phyloP scores from a whole-genome alignment of 192 early-diverging fungal species.

The Coemansia sp. region DNA sequence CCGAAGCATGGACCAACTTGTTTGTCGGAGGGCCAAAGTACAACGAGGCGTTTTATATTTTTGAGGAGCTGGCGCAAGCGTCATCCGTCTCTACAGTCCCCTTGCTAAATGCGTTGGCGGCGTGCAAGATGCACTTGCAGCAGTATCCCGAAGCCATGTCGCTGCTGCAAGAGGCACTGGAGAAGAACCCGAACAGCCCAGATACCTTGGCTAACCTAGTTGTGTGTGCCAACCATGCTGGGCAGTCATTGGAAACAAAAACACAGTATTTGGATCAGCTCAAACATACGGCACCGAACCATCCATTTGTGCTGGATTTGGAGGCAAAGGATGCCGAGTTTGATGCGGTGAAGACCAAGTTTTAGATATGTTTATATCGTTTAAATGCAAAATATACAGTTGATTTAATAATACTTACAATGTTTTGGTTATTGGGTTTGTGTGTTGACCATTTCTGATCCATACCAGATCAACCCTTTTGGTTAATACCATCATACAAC shows the following conservation, averaged over 20 bases:
- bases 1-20: constrained; percentile 87
- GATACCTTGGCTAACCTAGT: constrained; percentile 89
- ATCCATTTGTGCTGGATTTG: constrained; percentile 76
- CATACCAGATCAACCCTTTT: no score
- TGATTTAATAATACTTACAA: no score
- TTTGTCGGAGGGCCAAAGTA: constrained; percentile 72
- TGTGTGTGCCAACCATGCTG: constrained; percentile 66
- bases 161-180: constrained; percentile 74
- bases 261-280: constrained; percentile 72
- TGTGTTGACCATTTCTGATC: no score
- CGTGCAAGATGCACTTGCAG: constrained; percentile 75
- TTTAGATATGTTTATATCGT: not conserved
- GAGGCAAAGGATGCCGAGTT: constrained; percentile 80
- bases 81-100: constrained; percentile 71
- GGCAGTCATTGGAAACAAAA: constrained; percentile 67
- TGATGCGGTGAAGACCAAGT: constrained; percentile 47
- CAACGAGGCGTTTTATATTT: constrained; percentile 89
- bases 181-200: constrained; percentile 68
- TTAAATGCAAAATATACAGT: no score
- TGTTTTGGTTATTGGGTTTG: no score
- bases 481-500: no score
- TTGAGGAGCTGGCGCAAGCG: constrained; percentile 86
- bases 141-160: constrained; percentile 81
- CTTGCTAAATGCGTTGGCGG: constrained; percentile 78
- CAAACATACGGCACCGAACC: constrained; percentile 68